Evolutionary conservation across 495 filamentous ascomycete genomes (phyloP).

Genomic region (Tetracladium marchalianum): DNA sequence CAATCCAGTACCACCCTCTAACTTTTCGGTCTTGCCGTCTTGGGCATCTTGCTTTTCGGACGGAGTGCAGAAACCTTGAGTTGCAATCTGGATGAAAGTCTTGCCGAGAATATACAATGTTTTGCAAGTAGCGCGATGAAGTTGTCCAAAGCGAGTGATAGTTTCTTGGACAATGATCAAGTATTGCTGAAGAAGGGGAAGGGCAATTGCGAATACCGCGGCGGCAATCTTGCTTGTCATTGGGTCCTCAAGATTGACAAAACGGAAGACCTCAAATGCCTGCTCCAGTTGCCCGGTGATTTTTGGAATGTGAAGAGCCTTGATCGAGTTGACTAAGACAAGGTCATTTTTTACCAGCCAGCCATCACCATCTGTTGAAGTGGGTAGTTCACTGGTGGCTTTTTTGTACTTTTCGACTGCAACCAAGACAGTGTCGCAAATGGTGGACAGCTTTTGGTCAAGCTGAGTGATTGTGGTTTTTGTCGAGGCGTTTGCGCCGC

Average conservation of each 20-base stretch:
- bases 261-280: conserved; percentile 38
- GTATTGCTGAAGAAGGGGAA: conserved; percentile 72
- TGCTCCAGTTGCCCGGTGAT: conserved; percentile 42
- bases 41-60: conserved; percentile 61
- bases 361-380: conserved; percentile 45
- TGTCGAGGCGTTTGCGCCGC: background rate
- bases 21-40: conserved; percentile 55
- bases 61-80: conserved; percentile 86
- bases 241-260: conserved; percentile 34
- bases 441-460: conserved; percentile 45
- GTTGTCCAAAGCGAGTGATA: conserved; percentile 38
- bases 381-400: conserved; percentile 29
- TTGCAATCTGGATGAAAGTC: conserved; percentile 62
- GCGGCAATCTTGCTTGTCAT: conserved; percentile 35
- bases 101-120: conserved; percentile 64
- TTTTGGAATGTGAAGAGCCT: conserved; percentile 44
- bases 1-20: conserved; percentile 92
- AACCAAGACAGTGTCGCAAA: conserved; percentile 59
- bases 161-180: conserved; percentile 43
- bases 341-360: conserved; percentile 55
- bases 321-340: conserved; percentile 43
- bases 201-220: conserved; percentile 53
- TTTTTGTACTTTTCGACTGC: conserved; percentile 63
- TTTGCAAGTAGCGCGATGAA: conserved; percentile 62
- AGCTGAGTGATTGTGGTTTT: conserved; percentile 28